Conservation (phyloP, 108 stramenopile genomes). For the Schizochytrium sp. region DNA sequence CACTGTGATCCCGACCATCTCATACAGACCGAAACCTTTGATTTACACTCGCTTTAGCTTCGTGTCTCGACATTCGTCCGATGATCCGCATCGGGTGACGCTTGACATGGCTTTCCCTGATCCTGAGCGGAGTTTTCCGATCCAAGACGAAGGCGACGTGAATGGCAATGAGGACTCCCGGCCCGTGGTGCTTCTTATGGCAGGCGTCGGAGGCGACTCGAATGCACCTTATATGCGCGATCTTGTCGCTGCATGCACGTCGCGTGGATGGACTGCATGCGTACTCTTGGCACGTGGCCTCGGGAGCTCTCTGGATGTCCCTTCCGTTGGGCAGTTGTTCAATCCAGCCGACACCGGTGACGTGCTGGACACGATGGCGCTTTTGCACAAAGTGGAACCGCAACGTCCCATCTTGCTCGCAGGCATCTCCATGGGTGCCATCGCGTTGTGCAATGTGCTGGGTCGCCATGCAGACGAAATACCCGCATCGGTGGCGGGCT, state of each 20-base stretch:
- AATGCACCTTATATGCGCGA: background rate
- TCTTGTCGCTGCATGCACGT: background rate
- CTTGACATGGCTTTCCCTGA: background rate
- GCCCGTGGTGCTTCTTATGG: background rate
- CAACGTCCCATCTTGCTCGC: background rate
- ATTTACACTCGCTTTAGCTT: background rate
- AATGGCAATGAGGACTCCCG: background rate
- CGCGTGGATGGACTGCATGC: background rate
- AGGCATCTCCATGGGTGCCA: background rate
- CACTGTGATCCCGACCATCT: background rate
- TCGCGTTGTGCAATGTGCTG: background rate
- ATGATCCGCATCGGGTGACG: background rate
- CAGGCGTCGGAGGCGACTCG: slow-evolving; percentile 10
- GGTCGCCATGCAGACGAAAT: background rate
- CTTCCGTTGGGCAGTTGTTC: background rate
- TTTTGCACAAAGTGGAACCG: background rate
- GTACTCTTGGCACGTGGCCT: background rate
- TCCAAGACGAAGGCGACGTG: no score
- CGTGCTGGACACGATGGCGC: background rate
- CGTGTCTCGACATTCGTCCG: background rate
- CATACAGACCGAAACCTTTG: background rate
- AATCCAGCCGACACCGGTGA: background rate
- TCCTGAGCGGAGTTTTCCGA: no score
- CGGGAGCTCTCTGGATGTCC: background rate
- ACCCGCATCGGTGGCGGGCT: background rate